Evolutionary conservation across 441 rosid genomes (phyloP), one percentile per base, ranked within the genome.

Genomic region (Corymbia citriodora): DNA sequence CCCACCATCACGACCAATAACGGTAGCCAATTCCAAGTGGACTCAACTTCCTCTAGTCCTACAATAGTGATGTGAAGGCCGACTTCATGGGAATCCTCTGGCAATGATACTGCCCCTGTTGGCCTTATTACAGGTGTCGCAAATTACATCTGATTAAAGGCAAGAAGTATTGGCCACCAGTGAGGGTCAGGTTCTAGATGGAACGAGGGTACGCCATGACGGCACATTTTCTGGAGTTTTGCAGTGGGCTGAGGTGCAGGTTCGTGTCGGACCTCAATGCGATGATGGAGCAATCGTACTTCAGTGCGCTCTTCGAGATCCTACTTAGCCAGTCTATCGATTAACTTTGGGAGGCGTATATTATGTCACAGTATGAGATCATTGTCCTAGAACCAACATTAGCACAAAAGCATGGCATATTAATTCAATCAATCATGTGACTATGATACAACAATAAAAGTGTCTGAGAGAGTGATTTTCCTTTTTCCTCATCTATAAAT

Each of bases 361-460:
- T 68, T 3, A 86, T 25, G 57, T n/a, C 33, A 27, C 14, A 4
- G 2, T 14, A 27, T 15, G 40, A 55, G 57, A 15, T 31, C 31
- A 29, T 3, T 16, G 11, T 68, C 7, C 2, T 31, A 16, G 74
- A 31, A 68, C 40, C 79, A 68, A 17, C 21, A 16, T 16, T 16
- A 31, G 79, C 23, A 68, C 40, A 40, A 31, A 9, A 68, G 74
- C 74, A 31, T 8, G 40, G 40, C 40, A 0, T 31, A 68, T 2
- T 61, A 29, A 12, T 25, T n/a, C 29, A 29, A 61, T 29, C 70
- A 61, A 13, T 29, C 31, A 12, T 27, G 31, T 27, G 33, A 33
- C 33, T 33, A 61, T 61, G 68, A 27, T 16, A 61, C 17, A 27
- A 1, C 4, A 25, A 61, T 61, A 13, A 61, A 0, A 27, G 0